A percentile compares a stretch with the other conserved stretches of the same genome.
Evolutionary conservation across 2,329 filamentous ascomycete genomes (phyloP).

Genomic region (Botryotinia narcissicola): DNA sequence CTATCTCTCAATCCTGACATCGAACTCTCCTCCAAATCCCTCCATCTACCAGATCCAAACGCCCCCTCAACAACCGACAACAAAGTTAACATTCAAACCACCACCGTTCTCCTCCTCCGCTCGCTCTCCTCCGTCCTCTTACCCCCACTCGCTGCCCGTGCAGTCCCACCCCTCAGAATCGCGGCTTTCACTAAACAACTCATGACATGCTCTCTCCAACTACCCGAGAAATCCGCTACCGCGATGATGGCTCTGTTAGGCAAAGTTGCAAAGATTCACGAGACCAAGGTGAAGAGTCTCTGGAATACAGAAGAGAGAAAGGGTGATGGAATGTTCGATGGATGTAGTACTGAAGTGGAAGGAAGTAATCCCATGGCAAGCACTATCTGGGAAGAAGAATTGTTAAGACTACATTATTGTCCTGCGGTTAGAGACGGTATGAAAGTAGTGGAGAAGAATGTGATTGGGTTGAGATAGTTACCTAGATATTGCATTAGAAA

Average conservation of each 20-base stretch:
- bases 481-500: not conserved
- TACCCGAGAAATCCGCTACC: constrained; percentile 85
- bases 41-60: constrained; percentile 67
- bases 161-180: constrained; percentile 78
- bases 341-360: constrained; percentile 71
- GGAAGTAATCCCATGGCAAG: constrained; percentile 86
- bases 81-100: constrained; percentile 93
- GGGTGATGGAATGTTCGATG: constrained; percentile 83
- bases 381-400: constrained; percentile 90
- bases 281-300: constrained; percentile 75
- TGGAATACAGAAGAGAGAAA: constrained; percentile 95
- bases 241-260: constrained; percentile 76
- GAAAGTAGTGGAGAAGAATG: constrained; percentile 63
- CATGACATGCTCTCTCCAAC: constrained; percentile 74
- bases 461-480: constrained; percentile 35
- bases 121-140: constrained; percentile 80
- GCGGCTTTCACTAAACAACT: constrained; percentile 93
- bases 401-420: constrained; percentile 81
- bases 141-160: constrained; percentile 68
- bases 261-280: constrained; percentile 77
- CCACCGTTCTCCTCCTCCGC: constrained; percentile 85
- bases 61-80: constrained; percentile 49
- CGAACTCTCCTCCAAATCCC: constrained; percentile 72
- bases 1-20: constrained; percentile 81
- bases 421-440: constrained; percentile 79